These are phyloP conservation scores for Coprinopsis marcescibilis DNA, from an alignment of 768 basidiomycete species.

Conservation along the genomic window DNA sequence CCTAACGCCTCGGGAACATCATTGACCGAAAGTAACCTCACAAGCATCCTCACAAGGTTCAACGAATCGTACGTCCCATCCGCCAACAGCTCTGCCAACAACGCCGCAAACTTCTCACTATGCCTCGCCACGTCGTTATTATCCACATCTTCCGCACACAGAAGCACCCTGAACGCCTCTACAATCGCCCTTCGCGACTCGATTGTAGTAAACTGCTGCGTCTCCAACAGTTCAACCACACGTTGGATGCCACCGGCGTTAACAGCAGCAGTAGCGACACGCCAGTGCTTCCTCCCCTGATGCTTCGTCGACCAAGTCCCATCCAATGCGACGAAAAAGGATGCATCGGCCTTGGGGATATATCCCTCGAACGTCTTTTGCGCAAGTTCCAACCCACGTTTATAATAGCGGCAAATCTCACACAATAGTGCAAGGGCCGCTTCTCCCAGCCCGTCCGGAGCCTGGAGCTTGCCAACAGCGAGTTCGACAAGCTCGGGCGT, in stretches of 20 bases:
- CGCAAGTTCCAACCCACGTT: slow-evolving; percentile 14
- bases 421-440: slow-evolving; percentile 15
- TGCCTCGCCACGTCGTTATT: slow-evolving; percentile 11
- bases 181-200: slow-evolving; percentile 13
- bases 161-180: slow-evolving; percentile 13
- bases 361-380: slow-evolving; percentile 10
- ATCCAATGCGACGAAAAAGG: slow-evolving; percentile 14
- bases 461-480: slow-evolving; percentile 10
- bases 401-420: slow-evolving; percentile 15
- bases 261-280: slow-evolving; percentile 16
- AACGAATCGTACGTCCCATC: slow-evolving; percentile 13
- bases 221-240: slow-evolving; percentile 8
- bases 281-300: slow-evolving; percentile 1
- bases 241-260: slow-evolving; percentile 15
- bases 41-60: slow-evolving; percentile 10
- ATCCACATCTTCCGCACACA: slow-evolving; percentile 12
- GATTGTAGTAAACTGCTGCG: slow-evolving; percentile 3
- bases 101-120: slow-evolving; percentile 8
- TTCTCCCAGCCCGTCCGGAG: slow-evolving; percentile 1
- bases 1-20: neutral
- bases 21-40: slow-evolving; percentile 11
- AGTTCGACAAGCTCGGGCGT: slow-evolving; percentile 12
- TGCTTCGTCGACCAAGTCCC: slow-evolving; percentile 5
- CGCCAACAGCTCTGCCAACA: slow-evolving; percentile 10
- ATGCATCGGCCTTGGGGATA: slow-evolving; percentile 13